A percentile compares a stretch with the other conserved stretches of the same genome.
Conservation (phyloP, 2,329 filamentous ascomycete species). For the Aspergillus japonicus region DNA sequence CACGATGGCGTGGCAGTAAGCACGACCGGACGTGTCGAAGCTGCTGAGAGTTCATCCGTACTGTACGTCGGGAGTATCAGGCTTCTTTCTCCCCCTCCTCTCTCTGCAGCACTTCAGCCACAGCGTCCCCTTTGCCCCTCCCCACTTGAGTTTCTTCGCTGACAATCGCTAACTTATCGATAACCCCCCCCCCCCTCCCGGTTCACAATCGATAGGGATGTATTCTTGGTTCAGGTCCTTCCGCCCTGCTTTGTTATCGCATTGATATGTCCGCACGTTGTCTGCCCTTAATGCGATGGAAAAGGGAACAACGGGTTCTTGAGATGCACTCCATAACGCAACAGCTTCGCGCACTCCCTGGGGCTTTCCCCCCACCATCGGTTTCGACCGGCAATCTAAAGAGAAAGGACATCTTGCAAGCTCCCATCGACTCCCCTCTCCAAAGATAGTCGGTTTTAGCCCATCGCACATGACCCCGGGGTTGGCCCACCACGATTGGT, state of each 20-base stretch:
- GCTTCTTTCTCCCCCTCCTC: not conserved
- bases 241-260: not conserved
- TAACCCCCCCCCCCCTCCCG: not conserved
- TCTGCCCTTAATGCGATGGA: not conserved
- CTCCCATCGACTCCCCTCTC: not conserved
- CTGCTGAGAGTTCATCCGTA: not conserved
- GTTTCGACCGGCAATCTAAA: not conserved
- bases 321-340: not conserved
- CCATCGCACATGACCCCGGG: conserved; percentile 13
- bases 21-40: not conserved
- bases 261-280: not conserved
- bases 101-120: not conserved
- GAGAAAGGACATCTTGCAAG: not conserved
- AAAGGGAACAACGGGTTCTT: not conserved
- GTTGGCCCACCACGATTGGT: conserved; percentile 24
- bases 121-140: not conserved
- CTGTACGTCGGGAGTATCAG: not conserved
- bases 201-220: not conserved
- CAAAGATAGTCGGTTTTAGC: conserved; percentile 11
- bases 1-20: not conserved
- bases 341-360: not conserved
- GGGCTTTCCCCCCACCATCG: not conserved
- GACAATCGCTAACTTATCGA: not conserved
- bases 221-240: not conserved
- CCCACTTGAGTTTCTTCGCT: not conserved